Evolutionary conservation across 768 basidiomycete species (phyloP), one percentile per base, ranked within the genome.

Genomic region (Sistotremastrum suecicum): DNA sequence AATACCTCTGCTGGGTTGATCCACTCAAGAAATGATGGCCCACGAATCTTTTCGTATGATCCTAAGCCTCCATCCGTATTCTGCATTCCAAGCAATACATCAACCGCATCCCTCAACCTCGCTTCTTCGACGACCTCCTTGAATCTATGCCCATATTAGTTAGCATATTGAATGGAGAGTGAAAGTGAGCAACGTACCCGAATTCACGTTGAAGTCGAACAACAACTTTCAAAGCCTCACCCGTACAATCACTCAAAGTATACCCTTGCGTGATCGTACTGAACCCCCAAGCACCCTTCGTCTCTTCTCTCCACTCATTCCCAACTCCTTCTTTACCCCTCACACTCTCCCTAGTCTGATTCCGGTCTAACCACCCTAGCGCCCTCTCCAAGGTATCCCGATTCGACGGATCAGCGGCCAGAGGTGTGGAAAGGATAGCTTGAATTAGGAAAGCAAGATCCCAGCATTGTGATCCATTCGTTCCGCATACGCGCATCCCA

Each of bases 1-100:
- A 98, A 98, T 31, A 98, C 94, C 59, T 98, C 94, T 0, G 95
- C 90, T 9, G 90, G 83, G 56, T 98, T 98, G 29, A 99, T 65
- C 64, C 66, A 73, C 57, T 99, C 95, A 41, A 97, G 65, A 73
- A 80, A 80, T 39, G 61, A 54, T 3, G 84, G 78, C 3, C 82
- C 92, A 47, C 95, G 76, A 48, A 94, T 76, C 5, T 78, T 73
- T 63, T 99, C 95, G 55, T 98, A 98, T 54, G 81, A 86, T 12
- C 95, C 91, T 58, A 84, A 97, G 0, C 95, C 94, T 5, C 94
- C 94, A 46, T 77, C 67, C 0, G 73, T 57, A 59, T 97, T 97
- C 61, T 97, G 94, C 63, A 98, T 63, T 8, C 76, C 74, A 5
- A 99, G 69, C 56, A 99, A 60, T 7, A 87, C 71, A 56, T 98